Evolutionary conservation across 441 rosid species (phyloP), one percentile per base, ranked within the genome.

Genomic region (Flueggea neowawraea): DNA sequence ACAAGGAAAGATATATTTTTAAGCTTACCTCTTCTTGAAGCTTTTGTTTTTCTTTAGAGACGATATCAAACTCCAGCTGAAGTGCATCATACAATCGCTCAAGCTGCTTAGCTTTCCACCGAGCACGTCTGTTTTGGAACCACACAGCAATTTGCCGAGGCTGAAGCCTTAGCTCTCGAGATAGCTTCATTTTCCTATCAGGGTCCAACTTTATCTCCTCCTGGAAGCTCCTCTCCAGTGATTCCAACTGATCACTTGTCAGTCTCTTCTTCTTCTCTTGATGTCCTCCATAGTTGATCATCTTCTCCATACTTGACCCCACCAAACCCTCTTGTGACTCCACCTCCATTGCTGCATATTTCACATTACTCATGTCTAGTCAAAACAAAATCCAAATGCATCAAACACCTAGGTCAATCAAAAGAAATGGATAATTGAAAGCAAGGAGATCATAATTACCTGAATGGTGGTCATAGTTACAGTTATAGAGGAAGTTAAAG

Each of bases 41-140:
- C 71, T 77, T 76, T 61, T 70, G 76, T 44, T 91, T 94, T 70
- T 94, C 96, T 73, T 72, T 73, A 33, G 81, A 80, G 58, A 94
- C 78, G 56, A 55, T 68, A 52, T 87, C 88, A 11, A 65, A 87
- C 54, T 91, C 92, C 49, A 75, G 85, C 67, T 84, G 85, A 50
- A 94, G 90, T 0, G 85, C 52, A 63, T 89, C 85, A 15, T 90
- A 94, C 28, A 85, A 78, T 63, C 80, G 81, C 67, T 85, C 96
- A 4, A 90, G 90, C 67, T 89, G 87, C 81, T 94, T 90, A 22
- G 90, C 75, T 75, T 94, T 94, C 97, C 98, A 94, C 47, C 98
- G 72, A 3, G 98, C 96, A 17, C 96, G 90, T 55, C 91, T 78
- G 75, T 94, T 94, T 71, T 90, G 98, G 67, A 94, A 94, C 98